A percentile compares a stretch with the other conserved stretches of the same genome.
Evolutionary conservation across 306 rosid genomes (phyloP).

Genomic region (Calophaca sinica): DNA sequence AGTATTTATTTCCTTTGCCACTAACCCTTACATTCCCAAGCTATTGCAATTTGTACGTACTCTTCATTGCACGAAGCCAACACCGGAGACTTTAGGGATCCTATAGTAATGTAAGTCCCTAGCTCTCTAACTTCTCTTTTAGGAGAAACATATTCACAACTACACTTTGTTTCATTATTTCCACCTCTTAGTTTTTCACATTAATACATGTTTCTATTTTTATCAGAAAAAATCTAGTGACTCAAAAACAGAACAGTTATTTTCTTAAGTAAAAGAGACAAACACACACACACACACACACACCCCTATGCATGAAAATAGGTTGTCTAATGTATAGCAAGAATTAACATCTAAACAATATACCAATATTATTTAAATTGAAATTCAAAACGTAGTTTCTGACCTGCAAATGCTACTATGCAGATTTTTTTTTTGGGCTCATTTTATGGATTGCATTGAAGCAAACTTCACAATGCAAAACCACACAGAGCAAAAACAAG

Average conservation of each 20-base stretch:
- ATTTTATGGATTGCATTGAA: slow-evolving; percentile 21
- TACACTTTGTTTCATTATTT: neutral
- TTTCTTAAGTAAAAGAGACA: too few species aligned
- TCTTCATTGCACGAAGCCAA: neutral
- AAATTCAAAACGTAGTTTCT: too few species aligned
- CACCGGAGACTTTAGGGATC: neutral
- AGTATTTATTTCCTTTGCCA: slow-evolving; percentile 24
- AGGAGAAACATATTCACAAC: too few species aligned
- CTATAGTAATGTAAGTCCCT: slow-evolving; percentile 37
- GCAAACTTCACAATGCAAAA: slow-evolving; percentile 51
- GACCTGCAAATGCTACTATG: neutral
- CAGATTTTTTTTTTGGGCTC: neutral
- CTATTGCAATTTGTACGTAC: too few species aligned
- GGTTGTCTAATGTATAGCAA: too few species aligned
- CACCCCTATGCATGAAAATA: too few species aligned
- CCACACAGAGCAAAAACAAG: slow-evolving; percentile 47
- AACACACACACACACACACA: too few species aligned
- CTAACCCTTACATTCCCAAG: neutral
- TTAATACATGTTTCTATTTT: neutral
- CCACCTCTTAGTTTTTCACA: neutral
- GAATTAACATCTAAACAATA: too few species aligned
- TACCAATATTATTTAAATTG: too few species aligned
- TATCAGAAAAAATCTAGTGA: too few species aligned
- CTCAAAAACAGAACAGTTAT: too few species aligned
- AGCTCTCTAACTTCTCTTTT: slow-evolving; percentile 19